Percentiles rank a stretch among this genome's conserved stretches.
phyloP scores from a whole-genome alignment of 2,329 filamentous ascomycete species.

The Teratosphaeria epicoccoides region DNA sequence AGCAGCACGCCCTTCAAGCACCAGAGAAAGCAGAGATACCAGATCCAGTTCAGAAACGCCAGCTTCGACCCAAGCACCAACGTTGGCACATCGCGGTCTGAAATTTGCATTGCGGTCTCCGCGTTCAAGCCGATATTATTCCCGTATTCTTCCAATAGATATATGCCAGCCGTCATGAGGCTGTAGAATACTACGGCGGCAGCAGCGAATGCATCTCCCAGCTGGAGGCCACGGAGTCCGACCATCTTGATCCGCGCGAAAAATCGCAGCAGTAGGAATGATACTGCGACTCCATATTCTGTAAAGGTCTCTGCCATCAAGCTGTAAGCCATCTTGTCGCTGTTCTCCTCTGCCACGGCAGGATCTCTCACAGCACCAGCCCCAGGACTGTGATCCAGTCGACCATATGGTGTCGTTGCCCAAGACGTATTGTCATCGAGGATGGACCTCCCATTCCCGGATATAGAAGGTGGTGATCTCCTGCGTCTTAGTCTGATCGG shows the following conservation, averaged over 20 bases:
- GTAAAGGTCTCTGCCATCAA: neutral
- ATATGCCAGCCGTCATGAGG: constrained; percentile 11
- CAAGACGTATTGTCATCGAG: neutral
- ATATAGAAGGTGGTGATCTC: too few relatives aligned
- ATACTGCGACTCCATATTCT: neutral
- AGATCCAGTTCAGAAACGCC: constrained; percentile 27
- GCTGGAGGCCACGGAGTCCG: neutral
- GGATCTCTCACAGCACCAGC: neutral
- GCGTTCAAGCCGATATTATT: constrained; percentile 23
- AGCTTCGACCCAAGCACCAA: constrained; percentile 23
- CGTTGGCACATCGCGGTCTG: constrained; percentile 14
- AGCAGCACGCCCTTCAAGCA: constrained; percentile 25
- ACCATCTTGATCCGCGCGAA: neutral
- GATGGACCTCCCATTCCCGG: neutral
- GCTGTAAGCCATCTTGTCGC: neutral
- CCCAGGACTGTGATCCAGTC: neutral
- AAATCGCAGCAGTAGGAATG: neutral
- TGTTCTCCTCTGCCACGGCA: neutral
- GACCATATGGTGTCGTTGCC: neutral
- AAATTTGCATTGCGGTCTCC: constrained; percentile 19
- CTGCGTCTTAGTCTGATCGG: neutral
- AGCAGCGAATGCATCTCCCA: neutral
- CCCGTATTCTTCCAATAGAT: constrained; percentile 16
- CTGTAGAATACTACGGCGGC: constrained; percentile 5
- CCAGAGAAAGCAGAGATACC: constrained; percentile 27